These are phyloP conservation scores for Stachybotrys chlorohalonatus DNA, from an alignment of 2,329 filamentous ascomycete genomes.

Conservation along the genomic window DNA sequence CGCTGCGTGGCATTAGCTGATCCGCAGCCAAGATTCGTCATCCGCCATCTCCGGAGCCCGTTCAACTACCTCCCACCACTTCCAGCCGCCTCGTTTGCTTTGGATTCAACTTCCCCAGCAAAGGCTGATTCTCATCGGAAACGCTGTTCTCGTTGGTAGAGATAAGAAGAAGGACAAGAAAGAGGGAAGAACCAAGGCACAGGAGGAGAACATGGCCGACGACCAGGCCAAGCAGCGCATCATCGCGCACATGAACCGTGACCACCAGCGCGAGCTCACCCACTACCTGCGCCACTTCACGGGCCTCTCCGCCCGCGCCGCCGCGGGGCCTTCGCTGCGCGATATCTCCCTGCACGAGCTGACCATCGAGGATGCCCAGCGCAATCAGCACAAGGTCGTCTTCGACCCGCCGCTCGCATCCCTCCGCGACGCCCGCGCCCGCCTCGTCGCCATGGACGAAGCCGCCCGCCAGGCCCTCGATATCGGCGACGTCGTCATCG, in stretches of 20 bases:
- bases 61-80: too few relatives aligned
- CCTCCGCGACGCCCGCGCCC: conserved; percentile 57
- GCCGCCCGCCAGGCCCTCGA: conserved; percentile 48
- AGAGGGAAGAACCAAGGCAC: too few relatives aligned
- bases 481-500: conserved; percentile 37
- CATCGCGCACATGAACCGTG: conserved; percentile 78
- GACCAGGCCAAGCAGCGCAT: conserved; percentile 25
- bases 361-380: conserved; percentile 42
- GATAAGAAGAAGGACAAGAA: too few relatives aligned
- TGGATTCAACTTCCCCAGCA: too few relatives aligned
- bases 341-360: conserved; percentile 58
- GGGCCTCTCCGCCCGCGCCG: conserved; percentile 43
- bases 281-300: conserved; percentile 71
- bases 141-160: too few relatives aligned
- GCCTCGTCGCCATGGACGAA: conserved; percentile 64
- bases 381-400: conserved; percentile 41
- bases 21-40: too few relatives aligned
- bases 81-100: too few relatives aligned
- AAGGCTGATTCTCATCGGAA: too few relatives aligned
- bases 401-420: conserved; percentile 63
- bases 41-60: too few relatives aligned
- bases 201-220: conserved; percentile 7
- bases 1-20: too few relatives aligned
- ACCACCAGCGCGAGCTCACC: conserved; percentile 66
- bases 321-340: conserved; percentile 50